Evolutionary conservation across 306 rosid species (phyloP), one percentile per base, ranked within the genome.

Genomic region (Citrullus colocynthis): DNA sequence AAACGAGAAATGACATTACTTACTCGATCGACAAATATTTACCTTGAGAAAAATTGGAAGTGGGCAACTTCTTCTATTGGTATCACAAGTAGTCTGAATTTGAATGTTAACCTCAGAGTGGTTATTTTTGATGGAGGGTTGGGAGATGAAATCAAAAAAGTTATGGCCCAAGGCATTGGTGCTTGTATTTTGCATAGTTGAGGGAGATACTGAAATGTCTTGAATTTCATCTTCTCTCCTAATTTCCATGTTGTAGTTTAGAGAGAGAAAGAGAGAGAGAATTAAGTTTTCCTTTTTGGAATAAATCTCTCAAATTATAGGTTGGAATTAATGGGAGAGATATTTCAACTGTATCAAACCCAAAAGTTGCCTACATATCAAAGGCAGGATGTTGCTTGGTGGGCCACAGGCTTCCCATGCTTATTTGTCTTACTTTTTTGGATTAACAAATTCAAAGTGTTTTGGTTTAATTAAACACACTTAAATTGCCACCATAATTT

Each of bases 1-100:
- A 14, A 51, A 51, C 1, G 6, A 51, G 12, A 2, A 57, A 7
- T 2, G 65, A 4, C 30, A 24, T 59, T 59, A 24, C 11, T 60
- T 7, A 56, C 5, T 20, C 61, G 0, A 20, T 0, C 41, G 9
- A 52, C 18, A 32, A 2, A 34, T 6, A 11, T 4, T 11, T 83
- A 91, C 98, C 97, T 94, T 92, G 66, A 94, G 97, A 82, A 82
- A 90, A 42, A 94, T 88, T 6, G 98, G 97, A 44, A 94, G 93
- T 77, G 98, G 96, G n/a, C 70, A 49, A 81, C 78, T 87, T 54
- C 75, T 89, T 76, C 73, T 88, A 77, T 61, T 88, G 57, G 83
- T 24, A 63, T 57, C 73, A 54, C 79, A 64, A 51, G 64, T 85
- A 51, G 64, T 85, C 21, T 87, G 88, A 80, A 80, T 83, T 78